Evolutionary conservation across 1,139 yeast species (phyloP), one percentile per base, ranked within the genome.

Genomic region (Suhomyces atakaporum): DNA sequence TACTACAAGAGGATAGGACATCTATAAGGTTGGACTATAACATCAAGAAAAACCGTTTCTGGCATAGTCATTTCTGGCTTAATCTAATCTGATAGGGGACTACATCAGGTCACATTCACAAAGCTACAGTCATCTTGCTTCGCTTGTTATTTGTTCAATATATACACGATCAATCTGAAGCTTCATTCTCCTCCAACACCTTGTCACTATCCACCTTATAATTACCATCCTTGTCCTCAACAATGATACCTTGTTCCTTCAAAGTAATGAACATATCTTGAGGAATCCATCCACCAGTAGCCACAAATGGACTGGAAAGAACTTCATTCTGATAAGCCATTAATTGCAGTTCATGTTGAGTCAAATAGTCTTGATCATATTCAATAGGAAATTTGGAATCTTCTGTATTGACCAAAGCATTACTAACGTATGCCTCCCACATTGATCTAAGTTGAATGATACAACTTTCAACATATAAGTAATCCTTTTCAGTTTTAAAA

Each of bases 251-350:
- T 46, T 81, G 81, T 14, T 77, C 78, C 30, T 77, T 62, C 48
- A 88, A 71, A 39, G 77, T 76, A 29, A 78, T 83, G 56, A 90
- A 89, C 84, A 88, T 78, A 54, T 88, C 96, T 57, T 87, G 95
- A 16, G 97, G 96, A 40, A 92, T 76, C 96, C 97, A 90, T 5
- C 96, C 96, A 40, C 87, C 85, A 25, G 97, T 86, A 33, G 94
- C 94, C 24, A 87, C 82, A 60, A 89, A 89, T 31, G 97, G 97
- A 38, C 81, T 76, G 6, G 80, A 70, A 25, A 83, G 74, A 33
- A 85, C 64, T 47, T 77, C 80, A 47, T 76, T 65, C 58, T 86
- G 92, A 65, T 87, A 84, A 29, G 71, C 76, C 43, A 77, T 81
- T 51, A 87, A 72, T 20, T 75, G 77, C 19, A 65, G 55, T 39